Conservation (phyloP, 169 alveolate genomes). For the Theileria equi region DNA sequence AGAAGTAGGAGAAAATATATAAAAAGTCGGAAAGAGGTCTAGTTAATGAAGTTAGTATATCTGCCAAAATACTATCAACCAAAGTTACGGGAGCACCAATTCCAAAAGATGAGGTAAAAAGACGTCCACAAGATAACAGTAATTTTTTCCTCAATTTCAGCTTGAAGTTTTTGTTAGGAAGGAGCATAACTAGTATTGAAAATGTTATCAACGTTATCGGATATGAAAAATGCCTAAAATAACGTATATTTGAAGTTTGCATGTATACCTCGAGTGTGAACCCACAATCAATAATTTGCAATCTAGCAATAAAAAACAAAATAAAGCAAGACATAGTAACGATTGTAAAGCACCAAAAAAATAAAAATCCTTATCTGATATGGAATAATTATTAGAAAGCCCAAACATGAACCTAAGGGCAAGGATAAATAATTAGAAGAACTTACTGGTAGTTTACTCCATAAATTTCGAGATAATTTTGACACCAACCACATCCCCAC, state of each 20-base stretch:
- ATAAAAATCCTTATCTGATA: slow-evolving; percentile 62
- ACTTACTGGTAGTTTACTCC: slow-evolving; percentile 76
- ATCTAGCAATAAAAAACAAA: slow-evolving; percentile 67
- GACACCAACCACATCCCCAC: slow-evolving; percentile 75
- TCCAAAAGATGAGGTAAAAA: slow-evolving; percentile 37
- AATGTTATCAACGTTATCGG: slow-evolving; percentile 15
- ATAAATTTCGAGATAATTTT: slow-evolving; percentile 70
- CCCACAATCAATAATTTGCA: slow-evolving; percentile 33
- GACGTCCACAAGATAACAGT: slow-evolving; percentile 26
- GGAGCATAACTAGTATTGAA: slow-evolving; percentile 5
- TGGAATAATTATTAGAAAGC: slow-evolving; percentile 70
- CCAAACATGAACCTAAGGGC: slow-evolving; percentile 62
- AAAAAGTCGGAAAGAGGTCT: slow-evolving; percentile 47
- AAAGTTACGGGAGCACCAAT: slow-evolving; percentile 50
- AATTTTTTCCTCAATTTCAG: slow-evolving; percentile 38
- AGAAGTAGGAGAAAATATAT: slow-evolving; percentile 41
- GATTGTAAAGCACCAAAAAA: slow-evolving; percentile 70
- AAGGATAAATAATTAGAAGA: not conserved
- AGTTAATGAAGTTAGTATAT: slow-evolving; percentile 57
- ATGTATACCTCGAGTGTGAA: slow-evolving; percentile 7
- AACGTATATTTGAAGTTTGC: not conserved
- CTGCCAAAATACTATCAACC: slow-evolving; percentile 58
- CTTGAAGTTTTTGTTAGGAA: slow-evolving; percentile 44
- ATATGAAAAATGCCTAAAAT: slow-evolving; percentile 21
- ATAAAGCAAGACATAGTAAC: slow-evolving; percentile 55